Conservation (phyloP, 768 basidiomycete genomes). For the Boletus rubescentipes region DNA sequence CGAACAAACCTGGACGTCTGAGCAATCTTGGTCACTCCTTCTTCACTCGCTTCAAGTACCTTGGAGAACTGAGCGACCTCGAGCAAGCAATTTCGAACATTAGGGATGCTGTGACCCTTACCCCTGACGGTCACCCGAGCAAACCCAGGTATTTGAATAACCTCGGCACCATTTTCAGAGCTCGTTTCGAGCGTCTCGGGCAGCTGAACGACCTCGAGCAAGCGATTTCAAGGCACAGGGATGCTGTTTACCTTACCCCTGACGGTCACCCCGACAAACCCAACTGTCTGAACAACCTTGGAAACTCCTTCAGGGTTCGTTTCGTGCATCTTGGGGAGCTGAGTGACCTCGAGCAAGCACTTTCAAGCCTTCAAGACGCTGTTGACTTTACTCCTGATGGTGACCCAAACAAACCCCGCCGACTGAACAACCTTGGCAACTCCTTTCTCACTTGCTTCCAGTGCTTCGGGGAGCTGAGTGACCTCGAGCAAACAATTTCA, state of each 20-base stretch:
- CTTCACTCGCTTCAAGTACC: background rate
- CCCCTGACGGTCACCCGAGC: background rate
- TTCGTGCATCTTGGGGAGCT: background rate
- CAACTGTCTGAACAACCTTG: background rate
- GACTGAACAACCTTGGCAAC: background rate
- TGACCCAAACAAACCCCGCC: background rate
- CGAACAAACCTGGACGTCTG: background rate
- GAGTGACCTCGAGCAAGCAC: background rate
- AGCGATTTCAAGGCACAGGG: background rate
- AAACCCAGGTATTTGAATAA: background rate
- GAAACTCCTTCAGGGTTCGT: background rate
- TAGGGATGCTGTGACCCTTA: background rate
- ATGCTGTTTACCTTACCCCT: background rate
- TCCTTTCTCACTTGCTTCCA: constrained; percentile 1
- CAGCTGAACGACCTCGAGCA: background rate
- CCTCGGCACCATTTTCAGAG: background rate
- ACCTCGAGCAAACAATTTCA: background rate
- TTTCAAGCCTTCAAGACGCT: background rate
- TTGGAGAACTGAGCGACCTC: background rate
- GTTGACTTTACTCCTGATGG: background rate
- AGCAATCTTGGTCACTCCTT: background rate
- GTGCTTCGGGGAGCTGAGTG: background rate
- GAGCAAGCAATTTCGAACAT: background rate
- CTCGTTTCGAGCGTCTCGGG: background rate
- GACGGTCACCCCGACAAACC: background rate